These are phyloP conservation scores for Gynostemma pentaphyllum DNA, from an alignment of 306 rosid genomes.

Conservation along the genomic window DNA sequence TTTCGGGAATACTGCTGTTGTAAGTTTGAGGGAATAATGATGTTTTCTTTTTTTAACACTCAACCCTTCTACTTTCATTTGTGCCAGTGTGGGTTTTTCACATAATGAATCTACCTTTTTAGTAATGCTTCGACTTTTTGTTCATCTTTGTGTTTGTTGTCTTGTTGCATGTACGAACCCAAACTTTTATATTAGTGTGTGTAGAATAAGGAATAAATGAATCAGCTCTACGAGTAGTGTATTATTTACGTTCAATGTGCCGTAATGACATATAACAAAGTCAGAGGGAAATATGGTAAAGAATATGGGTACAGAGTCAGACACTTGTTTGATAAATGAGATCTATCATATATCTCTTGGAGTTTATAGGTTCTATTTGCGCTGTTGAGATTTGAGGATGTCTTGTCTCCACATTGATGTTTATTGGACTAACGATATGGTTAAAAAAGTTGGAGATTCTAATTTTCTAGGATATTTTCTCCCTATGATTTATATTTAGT, in stretches of 20 bases:
- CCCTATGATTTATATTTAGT: background rate
- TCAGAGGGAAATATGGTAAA: slow-evolving; percentile 15
- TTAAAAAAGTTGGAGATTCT: background rate
- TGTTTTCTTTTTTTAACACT: slow-evolving; percentile 20
- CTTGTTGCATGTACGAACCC: slow-evolving; percentile 25
- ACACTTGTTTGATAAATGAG: background rate
- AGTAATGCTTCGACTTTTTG: slow-evolving; percentile 36
- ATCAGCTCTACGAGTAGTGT: slow-evolving; percentile 28
- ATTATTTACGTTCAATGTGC: slow-evolving; percentile 23
- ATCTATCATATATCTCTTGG: background rate
- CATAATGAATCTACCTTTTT: slow-evolving; percentile 45
- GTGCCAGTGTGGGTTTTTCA: slow-evolving; percentile 58
- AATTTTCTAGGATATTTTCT: background rate
- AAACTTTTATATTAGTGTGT: slow-evolving; percentile 24
- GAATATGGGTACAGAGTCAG: background rate
- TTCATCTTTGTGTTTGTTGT: slow-evolving; percentile 34
- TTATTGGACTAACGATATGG: background rate
- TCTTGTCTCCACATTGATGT: background rate
- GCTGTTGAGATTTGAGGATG: background rate
- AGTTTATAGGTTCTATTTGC: background rate
- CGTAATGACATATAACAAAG: slow-evolving; percentile 9
- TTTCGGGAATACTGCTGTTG: slow-evolving; percentile 34
- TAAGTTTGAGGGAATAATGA: slow-evolving; percentile 7
- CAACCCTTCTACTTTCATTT: slow-evolving; percentile 22
- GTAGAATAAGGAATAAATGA: slow-evolving; percentile 57